Evolutionary conservation across 192 early-diverging fungal species (phyloP), one percentile per base, ranked within the genome.

Genomic region (Mortierella hygrophila): DNA sequence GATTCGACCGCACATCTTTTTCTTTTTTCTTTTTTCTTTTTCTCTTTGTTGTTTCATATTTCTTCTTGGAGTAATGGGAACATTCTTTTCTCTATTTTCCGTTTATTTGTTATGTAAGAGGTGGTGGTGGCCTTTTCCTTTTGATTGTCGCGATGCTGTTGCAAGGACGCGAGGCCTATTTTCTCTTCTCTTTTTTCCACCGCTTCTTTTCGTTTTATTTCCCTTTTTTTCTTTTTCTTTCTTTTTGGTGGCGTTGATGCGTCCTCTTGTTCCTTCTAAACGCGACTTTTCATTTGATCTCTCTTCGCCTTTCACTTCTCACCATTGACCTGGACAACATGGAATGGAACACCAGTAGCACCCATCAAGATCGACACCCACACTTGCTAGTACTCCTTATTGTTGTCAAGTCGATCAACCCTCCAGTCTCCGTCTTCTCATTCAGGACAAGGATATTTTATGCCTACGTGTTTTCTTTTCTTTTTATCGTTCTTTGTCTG

Each of bases 1-100:
- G 60, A 65, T 32, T 42, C 32, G 32, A 72, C 68, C 55, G 35
- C 74, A 42, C 29, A 38, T 15, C 52, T 77, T 70, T 55, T 41
- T 78, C 63, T 80, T 44, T 52, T 77, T 70, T 55, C 32, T 78
- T 63, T 80, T 44, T 52, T 72, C 35, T 55, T 76, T 55, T 68
- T 42, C 72, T 68, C 20, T 47, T 42, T 18, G 40, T n/a, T 72
- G 57, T 78, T 55, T 55, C 23, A 35, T 32, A 37, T 52, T 47
- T 75, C 6, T 38, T 26, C 6, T 38, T 26, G 29, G 71, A 40
- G 18, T 42, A 23, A 72, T 40, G 41, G 20, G 38, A 18, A 38
- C 26, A 42, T 15, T 52, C 16, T 74, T 6, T 44, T 74, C 6
- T 35, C 40, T 13, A 26, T 47, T 65, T 35, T 21, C 35, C 35